A percentile compares a stretch with the other conserved stretches of the same genome.
phyloP scores from a whole-genome alignment of 2,329 filamentous ascomycete species.

The Alternaria panax region DNA sequence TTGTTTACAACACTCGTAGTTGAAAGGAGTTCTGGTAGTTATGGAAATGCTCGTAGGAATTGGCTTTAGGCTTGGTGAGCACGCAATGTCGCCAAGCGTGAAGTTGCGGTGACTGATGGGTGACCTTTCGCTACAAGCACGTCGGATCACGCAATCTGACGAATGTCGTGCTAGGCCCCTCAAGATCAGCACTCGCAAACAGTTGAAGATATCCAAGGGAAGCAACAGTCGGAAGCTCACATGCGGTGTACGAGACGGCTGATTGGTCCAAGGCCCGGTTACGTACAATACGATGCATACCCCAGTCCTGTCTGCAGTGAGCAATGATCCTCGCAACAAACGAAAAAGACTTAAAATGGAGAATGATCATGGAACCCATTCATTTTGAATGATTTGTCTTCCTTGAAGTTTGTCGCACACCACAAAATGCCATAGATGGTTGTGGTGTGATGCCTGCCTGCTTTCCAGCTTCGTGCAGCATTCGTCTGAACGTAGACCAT shows the following conservation, averaged over 20 bases:
- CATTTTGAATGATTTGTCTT: background rate
- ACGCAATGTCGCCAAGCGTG: background rate
- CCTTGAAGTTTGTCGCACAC: background rate
- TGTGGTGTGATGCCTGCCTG: background rate
- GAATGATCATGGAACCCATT: background rate
- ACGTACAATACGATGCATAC: background rate
- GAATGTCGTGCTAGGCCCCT: background rate
- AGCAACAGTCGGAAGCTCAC: background rate
- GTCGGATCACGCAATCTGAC: constrained; percentile 44
- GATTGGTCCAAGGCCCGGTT: background rate
- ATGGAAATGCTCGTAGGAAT: background rate
- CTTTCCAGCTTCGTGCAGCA: background rate
- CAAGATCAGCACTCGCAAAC: background rate
- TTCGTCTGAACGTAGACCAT: background rate
- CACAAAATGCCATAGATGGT: background rate
- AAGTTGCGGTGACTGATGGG: constrained; percentile 15
- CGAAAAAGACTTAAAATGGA: background rate
- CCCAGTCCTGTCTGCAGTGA: constrained; percentile 1
- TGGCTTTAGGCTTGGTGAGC: background rate
- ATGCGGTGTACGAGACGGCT: background rate
- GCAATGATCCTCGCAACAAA: background rate
- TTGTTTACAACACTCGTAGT: background rate
- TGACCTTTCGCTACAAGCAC: constrained; percentile 39
- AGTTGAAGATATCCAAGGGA: background rate
- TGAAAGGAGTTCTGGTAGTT: background rate